Evolutionary conservation across 1,139 yeast genomes (phyloP).

Genomic region (Pichia sp.): DNA sequence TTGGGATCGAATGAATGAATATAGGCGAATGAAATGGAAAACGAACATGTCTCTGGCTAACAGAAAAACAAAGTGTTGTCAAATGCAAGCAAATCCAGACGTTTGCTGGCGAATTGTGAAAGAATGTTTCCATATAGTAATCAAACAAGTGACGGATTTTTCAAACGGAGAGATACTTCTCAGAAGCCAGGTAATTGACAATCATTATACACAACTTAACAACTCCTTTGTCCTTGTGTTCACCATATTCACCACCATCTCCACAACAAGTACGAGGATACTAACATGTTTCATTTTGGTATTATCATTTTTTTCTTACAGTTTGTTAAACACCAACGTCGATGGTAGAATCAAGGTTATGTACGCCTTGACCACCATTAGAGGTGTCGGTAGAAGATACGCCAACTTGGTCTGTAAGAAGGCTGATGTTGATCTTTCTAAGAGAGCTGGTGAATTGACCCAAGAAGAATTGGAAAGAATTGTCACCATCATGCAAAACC

Average conservation of each 20-base stretch:
- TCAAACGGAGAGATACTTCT: too few relatives aligned
- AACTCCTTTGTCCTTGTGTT: too few relatives aligned
- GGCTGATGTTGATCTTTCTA: constrained; percentile 97
- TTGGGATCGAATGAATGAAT: background rate
- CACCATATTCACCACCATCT: background rate
- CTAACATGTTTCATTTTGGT: constrained; percentile 17
- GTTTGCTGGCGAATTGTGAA: too few relatives aligned
- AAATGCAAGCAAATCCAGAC: too few relatives aligned
- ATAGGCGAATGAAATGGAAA: too few relatives aligned
- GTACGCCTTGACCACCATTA: constrained; percentile 99
- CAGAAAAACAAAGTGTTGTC: too few relatives aligned
- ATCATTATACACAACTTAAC: too few relatives aligned
- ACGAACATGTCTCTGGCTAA: too few relatives aligned
- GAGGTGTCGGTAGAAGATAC: constrained; percentile 99
- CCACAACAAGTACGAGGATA: constrained; percentile 8
- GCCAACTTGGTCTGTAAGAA: constrained; percentile 99
- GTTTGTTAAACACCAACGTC: constrained; percentile 99
- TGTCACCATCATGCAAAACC: constrained; percentile 99
- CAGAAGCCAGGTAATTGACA: too few relatives aligned
- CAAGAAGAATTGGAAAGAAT: constrained; percentile 99
- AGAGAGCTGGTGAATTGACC: constrained; percentile 99
- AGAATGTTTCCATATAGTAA: too few relatives aligned
- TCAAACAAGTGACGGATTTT: too few relatives aligned
- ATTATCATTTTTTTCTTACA: constrained; percentile 29
- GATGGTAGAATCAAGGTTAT: constrained; percentile 99